Base-by-base conservation (phyloP, 2,329 filamentous ascomycete genomes). In the Scortechinia acanthostroma region DNA sequence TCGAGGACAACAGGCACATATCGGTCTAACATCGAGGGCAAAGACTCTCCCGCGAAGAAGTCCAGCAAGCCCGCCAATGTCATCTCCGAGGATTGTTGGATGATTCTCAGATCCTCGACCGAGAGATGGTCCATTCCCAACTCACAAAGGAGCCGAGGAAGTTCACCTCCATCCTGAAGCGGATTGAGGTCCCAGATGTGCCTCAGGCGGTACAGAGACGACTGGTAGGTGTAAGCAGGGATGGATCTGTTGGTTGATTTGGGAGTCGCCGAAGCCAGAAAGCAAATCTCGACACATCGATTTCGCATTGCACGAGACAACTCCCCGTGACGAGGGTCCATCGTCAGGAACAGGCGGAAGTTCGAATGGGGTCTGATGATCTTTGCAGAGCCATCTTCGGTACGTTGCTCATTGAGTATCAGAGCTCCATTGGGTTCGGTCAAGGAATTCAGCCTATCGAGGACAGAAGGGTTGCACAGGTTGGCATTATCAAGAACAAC, bases 221-320 rank as follows among this genome's bases (percentile, higher is more conserved):
- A 62, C 16, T 74, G 68, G 49, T 80, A 77, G 21, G 79, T 58
- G 6, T 66, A 60, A 0, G 69, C 53, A 14, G 77, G 59, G n/a
- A n/a, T n/a, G n/a, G n/a, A n/a, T n/a, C n/a, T n/a, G n/a, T n/a
- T n/a, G n/a, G n/a, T n/a, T n/a, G n/a, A n/a, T 21, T 57, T 64
- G n/a, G 57, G 56, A n/a, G 64, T 55, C 53, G 62, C 65, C 3
- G 66, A 57, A 4, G 62, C 61, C 50, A 81, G 72, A 42, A 98
- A 70, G 55, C 83, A 93, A 6, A 98, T 85, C 63, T 98, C 94
- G 21, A 96, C 76, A 43, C 90, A 90, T 60, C 93, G 80, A 63
- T 98, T 98, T 47, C 94, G 77, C 93, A 98, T 98, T 1, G 93
- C 93, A 50, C 93, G 78, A 3, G 93, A 98, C 5, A 98, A 72